These are phyloP conservation scores for Lactifluus hygrophoroides DNA, from an alignment of 768 basidiomycete genomes.

Conservation along the genomic window DNA sequence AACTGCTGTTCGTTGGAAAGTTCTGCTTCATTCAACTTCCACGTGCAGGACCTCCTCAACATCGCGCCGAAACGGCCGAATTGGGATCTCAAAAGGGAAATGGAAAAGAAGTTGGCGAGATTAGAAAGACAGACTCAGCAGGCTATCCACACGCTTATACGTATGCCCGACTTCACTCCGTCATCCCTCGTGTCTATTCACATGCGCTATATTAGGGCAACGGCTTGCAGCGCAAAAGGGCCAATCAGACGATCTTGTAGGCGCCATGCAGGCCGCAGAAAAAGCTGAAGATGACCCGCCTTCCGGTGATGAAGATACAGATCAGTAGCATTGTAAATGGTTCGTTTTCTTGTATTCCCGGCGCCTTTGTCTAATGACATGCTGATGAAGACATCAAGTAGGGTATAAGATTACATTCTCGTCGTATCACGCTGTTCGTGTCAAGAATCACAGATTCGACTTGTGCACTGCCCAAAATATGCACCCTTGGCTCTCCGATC, in stretches of 20 bases:
- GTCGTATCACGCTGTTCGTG: slow-evolving; percentile 1
- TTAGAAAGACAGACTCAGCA: slow-evolving; percentile 90
- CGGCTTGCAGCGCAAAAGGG: slow-evolving; percentile 74
- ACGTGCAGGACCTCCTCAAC: slow-evolving; percentile 79
- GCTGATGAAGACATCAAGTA: slow-evolving; percentile 11
- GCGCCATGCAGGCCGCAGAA: slow-evolving; percentile 72
- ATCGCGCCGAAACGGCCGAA: slow-evolving; percentile 96
- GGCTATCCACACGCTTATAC: slow-evolving; percentile 85
- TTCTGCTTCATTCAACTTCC: slow-evolving; percentile 1
- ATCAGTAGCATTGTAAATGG: neutral
- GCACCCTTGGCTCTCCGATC: neutral
- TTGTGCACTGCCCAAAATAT: neutral
- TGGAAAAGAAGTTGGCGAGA: slow-evolving; percentile 82
- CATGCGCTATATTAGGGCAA: slow-evolving; percentile 43
- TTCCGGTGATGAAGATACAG: slow-evolving; percentile 58
- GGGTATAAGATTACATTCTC: slow-evolving; percentile 15
- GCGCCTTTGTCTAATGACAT: neutral
- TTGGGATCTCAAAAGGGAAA: slow-evolving; percentile 92
- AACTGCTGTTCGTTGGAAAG: neutral
- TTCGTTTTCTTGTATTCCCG: neutral
- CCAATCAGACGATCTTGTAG: slow-evolving; percentile 68
- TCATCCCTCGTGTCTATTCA: neutral
- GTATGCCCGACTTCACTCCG: slow-evolving; percentile 42
- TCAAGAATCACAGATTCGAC: slow-evolving; percentile 1
- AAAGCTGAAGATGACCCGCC: slow-evolving; percentile 43